Base-by-base conservation (phyloP, 352 stramenopile species). In the Phytophthora multivora region DNA sequence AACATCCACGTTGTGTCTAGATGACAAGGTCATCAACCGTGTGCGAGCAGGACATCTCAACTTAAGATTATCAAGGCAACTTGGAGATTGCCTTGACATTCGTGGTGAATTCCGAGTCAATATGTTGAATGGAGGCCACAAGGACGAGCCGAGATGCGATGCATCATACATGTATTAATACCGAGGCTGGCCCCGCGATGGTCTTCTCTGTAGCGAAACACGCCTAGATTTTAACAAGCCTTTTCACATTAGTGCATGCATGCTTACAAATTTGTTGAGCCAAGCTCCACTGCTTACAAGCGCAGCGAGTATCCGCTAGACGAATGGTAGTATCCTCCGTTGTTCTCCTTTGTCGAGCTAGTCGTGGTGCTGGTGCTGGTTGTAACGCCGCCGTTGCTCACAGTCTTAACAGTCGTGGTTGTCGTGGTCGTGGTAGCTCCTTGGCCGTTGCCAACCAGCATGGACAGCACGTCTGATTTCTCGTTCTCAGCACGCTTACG, bases 401-500 rank as follows among this genome's bases (percentile, higher is more conserved):
- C 43, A 1, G 54, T 66, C 47, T 70, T 72, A 21, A 55, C 58
- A 41, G 55, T 70, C 46, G 45, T 60, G 30, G 42, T 80, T 47
- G 69, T 79, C 0, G 51, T 66, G 8, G 46, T 65, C 3, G 35
- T 55, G 15, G 40, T 41, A 45, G 43, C 18, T 25, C 40, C 25
- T 15, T 51, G 35, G 23, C 31, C 54, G 18, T 64, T 66, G 35
- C 73, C 79, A 21, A 89, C 67, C 38, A 89, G 59, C 79, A 88
- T 86, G 9, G 75, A 84, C 51, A 89, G 52, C 18, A 88, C 82
- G 46, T 89, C 77, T 35, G 68, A 74, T 47, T 89, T 77, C 56
- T 93, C 81, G 25, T 90, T 91, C 59, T 93, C 82, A 15, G 82
- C 82, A 23, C 85, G 85, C 60, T 91, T 90, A 56, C 85, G 82